A percentile compares a stretch with the other conserved stretches of the same genome.
Evolutionary conservation across 2,329 filamentous ascomycete species (phyloP).

Genomic region (Fusarium guadeloupense): DNA sequence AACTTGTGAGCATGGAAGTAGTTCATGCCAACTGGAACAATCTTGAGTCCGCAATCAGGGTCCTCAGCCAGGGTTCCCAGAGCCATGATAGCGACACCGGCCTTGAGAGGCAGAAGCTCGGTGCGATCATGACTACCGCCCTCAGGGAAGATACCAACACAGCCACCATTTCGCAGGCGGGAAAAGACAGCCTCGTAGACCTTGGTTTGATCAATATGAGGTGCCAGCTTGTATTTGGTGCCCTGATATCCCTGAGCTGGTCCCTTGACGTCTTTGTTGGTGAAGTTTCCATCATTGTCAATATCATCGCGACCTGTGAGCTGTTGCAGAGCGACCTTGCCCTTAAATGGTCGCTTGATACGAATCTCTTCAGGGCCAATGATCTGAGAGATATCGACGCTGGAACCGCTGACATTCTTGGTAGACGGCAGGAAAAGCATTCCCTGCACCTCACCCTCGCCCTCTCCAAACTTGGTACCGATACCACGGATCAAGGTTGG

Average conservation of each 20-base stretch:
- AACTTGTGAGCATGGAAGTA: constrained; percentile 99
- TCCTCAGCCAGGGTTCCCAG: constrained; percentile 86
- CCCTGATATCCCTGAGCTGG: constrained; percentile 73
- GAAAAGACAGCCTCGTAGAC: constrained; percentile 95
- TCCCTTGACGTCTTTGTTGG: constrained; percentile 63
- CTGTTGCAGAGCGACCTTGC: constrained; percentile 77
- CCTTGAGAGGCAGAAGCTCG: constrained; percentile 90
- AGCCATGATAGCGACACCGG: constrained; percentile 97
- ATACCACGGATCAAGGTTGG: constrained; percentile 81
- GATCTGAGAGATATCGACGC: constrained; percentile 85
- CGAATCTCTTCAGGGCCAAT: constrained; percentile 81
- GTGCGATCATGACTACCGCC: constrained; percentile 95
- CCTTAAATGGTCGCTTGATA: constrained; percentile 88
- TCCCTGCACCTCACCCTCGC: constrained; percentile 78
- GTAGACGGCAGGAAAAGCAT: constrained; percentile 87
- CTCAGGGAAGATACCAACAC: constrained; percentile 96
- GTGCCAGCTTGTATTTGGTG: constrained; percentile 85
- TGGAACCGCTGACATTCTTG: constrained; percentile 79
- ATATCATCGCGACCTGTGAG: constrained; percentile 83
- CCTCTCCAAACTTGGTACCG: constrained; percentile 81
- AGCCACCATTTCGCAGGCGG: constrained; percentile 81
- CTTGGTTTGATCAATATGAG: constrained; percentile 91
- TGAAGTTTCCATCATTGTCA: constrained; percentile 71
- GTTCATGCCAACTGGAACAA: constrained; percentile 98
- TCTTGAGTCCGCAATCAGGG: constrained; percentile 88